Evolutionary conservation across 2,329 filamentous ascomycete species (phyloP).

Genomic region (Colletotrichum sp.): DNA sequence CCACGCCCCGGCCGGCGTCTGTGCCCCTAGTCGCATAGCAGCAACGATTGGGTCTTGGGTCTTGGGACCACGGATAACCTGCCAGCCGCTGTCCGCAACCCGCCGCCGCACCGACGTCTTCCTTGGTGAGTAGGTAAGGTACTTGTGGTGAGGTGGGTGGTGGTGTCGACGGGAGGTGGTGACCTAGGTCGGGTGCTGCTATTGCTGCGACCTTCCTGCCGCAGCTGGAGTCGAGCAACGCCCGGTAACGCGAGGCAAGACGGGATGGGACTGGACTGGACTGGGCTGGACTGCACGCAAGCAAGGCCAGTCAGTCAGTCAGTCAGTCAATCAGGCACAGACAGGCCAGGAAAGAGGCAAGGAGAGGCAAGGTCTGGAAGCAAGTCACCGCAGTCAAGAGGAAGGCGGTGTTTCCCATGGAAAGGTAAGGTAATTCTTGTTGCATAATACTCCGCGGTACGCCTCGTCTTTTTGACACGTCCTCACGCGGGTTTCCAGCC

Average conservation of each 20-base stretch:
- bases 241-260: not conserved
- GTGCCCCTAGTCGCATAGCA: not conserved
- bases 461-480: conserved; percentile 16
- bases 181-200: not conserved
- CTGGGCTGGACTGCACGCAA: not conserved
- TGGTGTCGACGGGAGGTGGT: not conserved
- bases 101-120: not conserved
- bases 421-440: not conserved
- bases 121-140: not conserved
- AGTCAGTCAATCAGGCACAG: not conserved
- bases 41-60: not conserved
- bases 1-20: not conserved
- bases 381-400: not conserved
- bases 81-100: not conserved
- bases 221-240: not conserved
- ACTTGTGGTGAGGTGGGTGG: not conserved
- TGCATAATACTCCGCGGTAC: conserved; percentile 17
- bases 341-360: not conserved
- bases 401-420: conserved; percentile 10
- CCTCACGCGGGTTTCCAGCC: not conserved
- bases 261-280: not conserved
- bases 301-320: not conserved
- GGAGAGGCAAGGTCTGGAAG: not conserved
- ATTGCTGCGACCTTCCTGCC: conserved; percentile 1
- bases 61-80: not conserved